Evolutionary conservation across 1,284 basidiomycete species (phyloP).

Genomic region (Austroboletus olivaceoglutinosus): DNA sequence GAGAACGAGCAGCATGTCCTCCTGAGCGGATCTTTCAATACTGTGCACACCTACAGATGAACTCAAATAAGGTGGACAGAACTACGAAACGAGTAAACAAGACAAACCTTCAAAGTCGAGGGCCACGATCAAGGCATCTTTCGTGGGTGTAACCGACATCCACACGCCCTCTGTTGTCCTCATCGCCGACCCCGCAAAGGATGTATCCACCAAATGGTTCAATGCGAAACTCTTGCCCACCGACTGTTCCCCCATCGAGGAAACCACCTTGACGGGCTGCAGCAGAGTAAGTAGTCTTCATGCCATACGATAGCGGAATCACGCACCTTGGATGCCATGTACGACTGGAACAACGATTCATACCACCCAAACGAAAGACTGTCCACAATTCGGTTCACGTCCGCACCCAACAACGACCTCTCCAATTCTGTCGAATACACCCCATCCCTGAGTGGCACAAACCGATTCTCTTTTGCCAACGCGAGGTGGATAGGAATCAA

Average conservation of each 20-base stretch:
- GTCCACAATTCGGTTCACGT: slow-evolving; percentile 54
- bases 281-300: background rate
- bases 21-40: slow-evolving; percentile 61
- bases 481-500: slow-evolving; percentile 65
- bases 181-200: slow-evolving; percentile 67
- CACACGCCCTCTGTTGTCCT: slow-evolving; percentile 65
- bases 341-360: slow-evolving; percentile 61
- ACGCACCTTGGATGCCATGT: slow-evolving; percentile 54
- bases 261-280: slow-evolving; percentile 61
- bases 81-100: background rate
- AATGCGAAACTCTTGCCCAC: slow-evolving; percentile 62
- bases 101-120: slow-evolving; percentile 60
- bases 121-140: slow-evolving; percentile 52
- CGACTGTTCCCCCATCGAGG: slow-evolving; percentile 68
- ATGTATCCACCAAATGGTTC: slow-evolving; percentile 63
- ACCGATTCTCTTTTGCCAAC: slow-evolving; percentile 55
- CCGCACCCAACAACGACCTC: slow-evolving; percentile 52
- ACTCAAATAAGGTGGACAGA: too few relatives aligned
- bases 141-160: slow-evolving; percentile 65
- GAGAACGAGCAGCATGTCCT: slow-evolving; percentile 59
- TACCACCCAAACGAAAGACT: slow-evolving; percentile 63
- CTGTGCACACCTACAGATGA: slow-evolving; percentile 52
- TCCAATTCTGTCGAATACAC: slow-evolving; percentile 50
- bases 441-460: slow-evolving; percentile 60
- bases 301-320: background rate